Conservation (phyloP, 495 filamentous ascomycete genomes). For the Thermothielavioides terrestris region DNA sequence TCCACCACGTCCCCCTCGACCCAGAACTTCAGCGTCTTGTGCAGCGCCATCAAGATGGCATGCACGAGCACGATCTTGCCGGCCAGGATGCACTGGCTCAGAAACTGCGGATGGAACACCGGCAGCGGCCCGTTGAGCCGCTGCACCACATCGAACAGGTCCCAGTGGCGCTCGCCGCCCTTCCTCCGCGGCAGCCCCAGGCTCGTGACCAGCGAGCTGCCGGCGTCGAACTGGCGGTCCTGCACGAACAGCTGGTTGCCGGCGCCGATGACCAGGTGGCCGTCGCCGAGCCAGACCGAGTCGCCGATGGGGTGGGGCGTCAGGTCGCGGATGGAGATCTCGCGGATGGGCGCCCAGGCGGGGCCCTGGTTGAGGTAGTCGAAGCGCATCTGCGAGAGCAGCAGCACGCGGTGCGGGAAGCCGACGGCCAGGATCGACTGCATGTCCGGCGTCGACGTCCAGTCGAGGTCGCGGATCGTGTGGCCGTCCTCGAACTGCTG, state of each 20-base stretch:
- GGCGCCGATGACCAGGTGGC: conserved; percentile 75
- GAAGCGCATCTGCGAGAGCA: conserved; percentile 87
- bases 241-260: conserved; percentile 91
- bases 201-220: conserved; percentile 52
- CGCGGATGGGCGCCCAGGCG: conserved; percentile 77
- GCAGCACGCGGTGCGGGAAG: conserved; percentile 72
- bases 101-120: conserved; percentile 86
- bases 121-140: conserved; percentile 81
- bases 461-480: conserved; percentile 79
- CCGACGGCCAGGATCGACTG: conserved; percentile 90
- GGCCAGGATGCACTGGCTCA: conserved; percentile 78
- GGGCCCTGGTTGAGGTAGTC: conserved; percentile 87
- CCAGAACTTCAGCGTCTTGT: conserved; percentile 72
- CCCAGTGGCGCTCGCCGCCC: conserved; percentile 30
- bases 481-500: conserved; percentile 65
- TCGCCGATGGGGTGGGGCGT: conserved; percentile 92
- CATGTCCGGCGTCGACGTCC: conserved; percentile 86
- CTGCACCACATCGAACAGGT: conserved; percentile 74
- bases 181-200: conserved; percentile 51
- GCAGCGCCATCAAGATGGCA: conserved; percentile 62
- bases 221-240: conserved; percentile 61
- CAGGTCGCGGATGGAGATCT: conserved; percentile 70
- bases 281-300: conserved; percentile 79
- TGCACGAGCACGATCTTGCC: conserved; percentile 71
- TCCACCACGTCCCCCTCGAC: conserved; percentile 77